Evolutionary conservation across 2,329 filamentous ascomycete species (phyloP).

Genomic region (Aspergillus sp.): DNA sequence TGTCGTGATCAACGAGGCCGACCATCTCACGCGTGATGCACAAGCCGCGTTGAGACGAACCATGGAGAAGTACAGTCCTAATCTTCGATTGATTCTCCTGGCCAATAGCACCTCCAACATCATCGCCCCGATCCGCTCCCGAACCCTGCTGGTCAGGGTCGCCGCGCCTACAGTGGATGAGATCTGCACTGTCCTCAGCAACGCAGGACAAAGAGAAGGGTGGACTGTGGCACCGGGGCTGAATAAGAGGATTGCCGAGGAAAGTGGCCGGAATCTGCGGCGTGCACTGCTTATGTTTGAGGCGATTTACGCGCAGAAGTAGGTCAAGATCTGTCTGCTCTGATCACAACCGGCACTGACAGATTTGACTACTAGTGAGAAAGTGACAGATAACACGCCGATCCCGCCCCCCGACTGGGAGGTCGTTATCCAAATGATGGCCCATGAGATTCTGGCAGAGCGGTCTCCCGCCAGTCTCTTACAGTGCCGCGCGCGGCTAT

Average conservation of each 20-base stretch:
- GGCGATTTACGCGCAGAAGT: constrained; percentile 96
- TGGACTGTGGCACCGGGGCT: constrained; percentile 75
- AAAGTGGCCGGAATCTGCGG: constrained; percentile 87
- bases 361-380: constrained; percentile 63
- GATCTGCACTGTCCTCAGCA: constrained; percentile 72
- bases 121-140: constrained; percentile 93
- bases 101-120: constrained; percentile 98
- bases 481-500: constrained; percentile 87
- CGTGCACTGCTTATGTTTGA: constrained; percentile 95
- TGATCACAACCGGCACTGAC: not conserved
- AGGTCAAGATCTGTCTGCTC: constrained; percentile 33
- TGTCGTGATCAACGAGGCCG: constrained; percentile 98
- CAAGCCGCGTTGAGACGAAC: constrained; percentile 92
- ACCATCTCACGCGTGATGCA: constrained; percentile 88
- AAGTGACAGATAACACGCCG: constrained; percentile 78
- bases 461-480: constrained; percentile 87
- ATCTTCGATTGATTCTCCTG: constrained; percentile 83
- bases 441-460: constrained; percentile 90
- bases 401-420: constrained; percentile 98
- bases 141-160: constrained; percentile 88
- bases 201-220: constrained; percentile 73
- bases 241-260: constrained; percentile 80
- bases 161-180: constrained; percentile 83
- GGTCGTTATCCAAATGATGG: constrained; percentile 80
- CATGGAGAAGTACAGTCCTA: constrained; percentile 99